Percentiles rank a stretch among this genome's conserved stretches.
Conservation (phyloP, 2,329 filamentous ascomycete genomes). For the Aspergillus unguis region DNA sequence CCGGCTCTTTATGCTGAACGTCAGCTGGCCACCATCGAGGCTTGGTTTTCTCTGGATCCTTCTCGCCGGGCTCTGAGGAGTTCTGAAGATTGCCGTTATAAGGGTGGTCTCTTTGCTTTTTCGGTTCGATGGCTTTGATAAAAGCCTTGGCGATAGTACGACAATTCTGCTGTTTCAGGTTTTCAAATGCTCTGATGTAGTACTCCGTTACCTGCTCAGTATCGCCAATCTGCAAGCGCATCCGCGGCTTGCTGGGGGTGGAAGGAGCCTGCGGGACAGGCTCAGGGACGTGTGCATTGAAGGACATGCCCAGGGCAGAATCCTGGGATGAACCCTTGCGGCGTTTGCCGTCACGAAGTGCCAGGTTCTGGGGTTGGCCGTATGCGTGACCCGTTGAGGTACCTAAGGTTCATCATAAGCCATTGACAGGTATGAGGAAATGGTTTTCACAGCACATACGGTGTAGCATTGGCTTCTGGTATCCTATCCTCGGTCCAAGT, state of each 20-base stretch:
- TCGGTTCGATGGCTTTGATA: slow-evolving; percentile 47
- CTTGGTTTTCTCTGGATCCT: slow-evolving; percentile 45
- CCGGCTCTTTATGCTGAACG: slow-evolving; percentile 49
- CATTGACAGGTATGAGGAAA: not conserved
- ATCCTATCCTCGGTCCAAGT: slow-evolving; percentile 29
- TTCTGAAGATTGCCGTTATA: slow-evolving; percentile 47
- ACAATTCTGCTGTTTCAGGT: slow-evolving; percentile 47
- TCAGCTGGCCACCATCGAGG: slow-evolving; percentile 45
- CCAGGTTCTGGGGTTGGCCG: slow-evolving; percentile 10
- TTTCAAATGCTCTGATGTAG: slow-evolving; percentile 41
- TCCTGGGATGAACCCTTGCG: slow-evolving; percentile 24
- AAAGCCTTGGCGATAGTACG: slow-evolving; percentile 46
- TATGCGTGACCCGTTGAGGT: slow-evolving; percentile 18
- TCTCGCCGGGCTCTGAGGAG: slow-evolving; percentile 34
- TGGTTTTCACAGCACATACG: slow-evolving; percentile 22
- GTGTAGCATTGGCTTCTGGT: slow-evolving; percentile 24
- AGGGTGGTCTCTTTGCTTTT: slow-evolving; percentile 48
- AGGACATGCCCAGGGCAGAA: slow-evolving; percentile 17
- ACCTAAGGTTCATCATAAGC: slow-evolving; percentile 6
- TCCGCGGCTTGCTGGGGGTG: slow-evolving; percentile 24
- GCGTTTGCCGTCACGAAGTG: slow-evolving; percentile 28
- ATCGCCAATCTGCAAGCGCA: slow-evolving; percentile 39
- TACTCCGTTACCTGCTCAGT: slow-evolving; percentile 36
- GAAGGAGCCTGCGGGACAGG: slow-evolving; percentile 23
- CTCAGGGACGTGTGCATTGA: slow-evolving; percentile 22